Evolutionary conservation across 257 asterid genomes (phyloP).

Genomic region (Catharanthus roseus): DNA sequence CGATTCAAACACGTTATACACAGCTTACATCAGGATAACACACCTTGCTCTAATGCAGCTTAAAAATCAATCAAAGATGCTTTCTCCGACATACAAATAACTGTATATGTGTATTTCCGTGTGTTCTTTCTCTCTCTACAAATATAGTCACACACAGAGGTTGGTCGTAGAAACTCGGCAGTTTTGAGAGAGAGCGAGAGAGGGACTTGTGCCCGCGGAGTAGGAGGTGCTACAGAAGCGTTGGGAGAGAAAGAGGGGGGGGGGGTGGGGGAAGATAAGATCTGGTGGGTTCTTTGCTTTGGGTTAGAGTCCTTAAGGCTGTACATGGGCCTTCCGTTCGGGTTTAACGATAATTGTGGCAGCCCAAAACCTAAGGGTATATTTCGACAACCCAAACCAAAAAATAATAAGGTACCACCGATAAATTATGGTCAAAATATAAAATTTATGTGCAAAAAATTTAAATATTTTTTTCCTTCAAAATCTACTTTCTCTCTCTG

Average conservation of each 20-base stretch:
- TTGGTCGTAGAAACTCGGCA: background rate
- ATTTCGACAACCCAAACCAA: too few relatives aligned
- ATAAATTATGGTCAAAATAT: too few relatives aligned
- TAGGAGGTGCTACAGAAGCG: background rate
- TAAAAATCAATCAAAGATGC: background rate
- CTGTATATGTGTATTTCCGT: background rate
- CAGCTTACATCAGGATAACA: background rate
- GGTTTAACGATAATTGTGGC: too few relatives aligned
- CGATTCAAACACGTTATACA: background rate
- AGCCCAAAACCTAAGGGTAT: too few relatives aligned
- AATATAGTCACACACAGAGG: background rate
- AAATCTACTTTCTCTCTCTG: too few relatives aligned
- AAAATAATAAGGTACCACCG: too few relatives aligned
- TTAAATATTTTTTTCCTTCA: too few relatives aligned
- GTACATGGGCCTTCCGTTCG: too few relatives aligned
- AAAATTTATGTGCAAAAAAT: too few relatives aligned
- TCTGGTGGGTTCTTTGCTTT: background rate
- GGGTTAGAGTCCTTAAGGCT: too few relatives aligned
- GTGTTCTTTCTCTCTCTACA: background rate
- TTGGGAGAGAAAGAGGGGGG: background rate
- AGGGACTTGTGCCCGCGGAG: background rate
- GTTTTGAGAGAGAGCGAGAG: background rate
- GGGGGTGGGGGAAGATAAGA: background rate
- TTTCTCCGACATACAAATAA: background rate
- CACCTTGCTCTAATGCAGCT: conserved; percentile 4